These are phyloP conservation scores for Stagonosporopsis rhizophila DNA, from an alignment of 2,329 filamentous ascomycete genomes.

Conservation along the genomic window DNA sequence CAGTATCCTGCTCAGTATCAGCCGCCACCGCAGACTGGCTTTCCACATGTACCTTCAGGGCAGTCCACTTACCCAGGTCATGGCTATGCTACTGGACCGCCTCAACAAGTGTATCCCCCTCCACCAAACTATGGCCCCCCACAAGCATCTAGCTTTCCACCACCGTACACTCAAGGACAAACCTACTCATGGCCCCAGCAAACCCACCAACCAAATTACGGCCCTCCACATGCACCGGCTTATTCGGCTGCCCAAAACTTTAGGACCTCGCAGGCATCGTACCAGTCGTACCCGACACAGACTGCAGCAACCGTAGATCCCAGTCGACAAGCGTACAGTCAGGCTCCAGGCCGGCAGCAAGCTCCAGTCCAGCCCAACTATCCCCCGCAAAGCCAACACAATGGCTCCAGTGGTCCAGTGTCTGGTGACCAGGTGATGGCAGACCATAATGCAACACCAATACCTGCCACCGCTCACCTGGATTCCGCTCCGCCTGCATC, in stretches of 20 bases:
- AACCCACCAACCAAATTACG: constrained; percentile 31
- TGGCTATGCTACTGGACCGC: constrained; percentile 29
- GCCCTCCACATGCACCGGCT: constrained; percentile 29
- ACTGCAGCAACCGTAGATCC: constrained; percentile 28
- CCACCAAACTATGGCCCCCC: constrained; percentile 37
- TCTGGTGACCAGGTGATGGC: constrained; percentile 10
- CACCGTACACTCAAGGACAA: constrained; percentile 30
- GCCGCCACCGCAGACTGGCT: constrained; percentile 33
- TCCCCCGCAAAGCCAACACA: constrained; percentile 26
- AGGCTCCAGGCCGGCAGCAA: constrained; percentile 33
- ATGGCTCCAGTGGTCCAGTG: constrained; percentile 22
- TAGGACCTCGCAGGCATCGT: constrained; percentile 25
- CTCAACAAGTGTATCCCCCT: constrained; percentile 31
- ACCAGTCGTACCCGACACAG: constrained; percentile 31
- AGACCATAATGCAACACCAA: constrained; percentile 42
- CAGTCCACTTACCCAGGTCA: constrained; percentile 32
- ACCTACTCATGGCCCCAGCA: constrained; percentile 39
- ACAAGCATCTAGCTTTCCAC: constrained; percentile 28
- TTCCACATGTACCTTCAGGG: constrained; percentile 32
- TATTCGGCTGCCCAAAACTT: constrained; percentile 35
- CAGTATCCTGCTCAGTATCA: constrained; percentile 40
- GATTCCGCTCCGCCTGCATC: constrained; percentile 21
- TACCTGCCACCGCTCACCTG: constrained; percentile 33
- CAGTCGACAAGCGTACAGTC: constrained; percentile 35
- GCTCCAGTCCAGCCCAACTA: constrained; percentile 26